A percentile compares a stretch with the other conserved stretches of the same genome.
These are phyloP conservation scores for Calonectria honghensis DNA, from an alignment of 2,329 filamentous ascomycete species.

Conservation along the genomic window DNA sequence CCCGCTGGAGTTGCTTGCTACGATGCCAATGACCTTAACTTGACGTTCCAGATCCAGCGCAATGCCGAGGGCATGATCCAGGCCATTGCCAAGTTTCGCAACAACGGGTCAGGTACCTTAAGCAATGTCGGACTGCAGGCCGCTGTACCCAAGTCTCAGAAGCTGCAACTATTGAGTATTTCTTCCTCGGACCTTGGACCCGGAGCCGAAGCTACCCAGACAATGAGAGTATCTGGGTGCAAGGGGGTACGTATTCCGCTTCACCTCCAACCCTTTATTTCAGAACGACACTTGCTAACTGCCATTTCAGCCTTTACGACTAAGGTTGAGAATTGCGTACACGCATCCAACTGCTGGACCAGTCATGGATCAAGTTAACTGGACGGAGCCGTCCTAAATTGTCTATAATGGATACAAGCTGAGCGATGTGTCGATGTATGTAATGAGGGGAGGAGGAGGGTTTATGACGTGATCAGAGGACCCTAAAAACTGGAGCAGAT, in stretches of 20 bases:
- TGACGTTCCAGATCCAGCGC: constrained; percentile 89
- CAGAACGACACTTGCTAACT: constrained; percentile 42
- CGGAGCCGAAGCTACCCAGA: constrained; percentile 89
- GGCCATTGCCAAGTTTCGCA: constrained; percentile 88
- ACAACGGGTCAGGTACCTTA: constrained; percentile 79
- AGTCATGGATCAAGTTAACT: constrained; percentile 95
- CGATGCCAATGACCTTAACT: constrained; percentile 87
- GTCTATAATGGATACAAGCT: constrained; percentile 21
- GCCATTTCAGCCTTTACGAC: constrained; percentile 80
- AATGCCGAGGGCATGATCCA: constrained; percentile 87
- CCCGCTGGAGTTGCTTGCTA: constrained; percentile 83
- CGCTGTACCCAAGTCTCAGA: constrained; percentile 97
- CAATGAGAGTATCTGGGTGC: constrained; percentile 89
- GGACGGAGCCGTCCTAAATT: constrained; percentile 83
- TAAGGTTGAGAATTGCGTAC: constrained; percentile 91
- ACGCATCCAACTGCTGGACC: constrained; percentile 80
- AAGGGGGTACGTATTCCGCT: constrained; percentile 85
- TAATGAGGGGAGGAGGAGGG: constrained; percentile 41
- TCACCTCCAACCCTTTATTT: background rate
- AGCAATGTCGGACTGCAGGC: constrained; percentile 90
- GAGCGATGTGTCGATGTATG: constrained; percentile 29
- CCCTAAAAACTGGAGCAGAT: constrained; percentile 50
- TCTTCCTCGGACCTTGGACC: constrained; percentile 85
- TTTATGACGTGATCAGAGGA: constrained; percentile 39
- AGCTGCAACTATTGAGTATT: constrained; percentile 92